A percentile compares a stretch with the other conserved stretches of the same genome.
Evolutionary conservation across 257 asterid species (phyloP).

Genomic region (Anisodus tanguticus): DNA sequence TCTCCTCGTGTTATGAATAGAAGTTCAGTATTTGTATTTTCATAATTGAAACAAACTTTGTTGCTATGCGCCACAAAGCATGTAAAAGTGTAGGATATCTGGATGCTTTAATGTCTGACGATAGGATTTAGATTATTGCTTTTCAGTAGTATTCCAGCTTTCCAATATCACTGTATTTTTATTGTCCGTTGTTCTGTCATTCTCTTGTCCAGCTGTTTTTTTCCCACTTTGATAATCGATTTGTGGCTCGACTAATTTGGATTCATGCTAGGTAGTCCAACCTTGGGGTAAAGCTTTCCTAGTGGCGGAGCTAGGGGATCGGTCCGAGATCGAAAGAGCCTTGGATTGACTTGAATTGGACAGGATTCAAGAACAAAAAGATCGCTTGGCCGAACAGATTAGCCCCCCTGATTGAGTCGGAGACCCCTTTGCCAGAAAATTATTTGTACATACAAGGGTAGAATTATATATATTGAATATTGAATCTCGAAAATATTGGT

Average conservation of each 20-base stretch:
- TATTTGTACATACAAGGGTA: too few relatives aligned
- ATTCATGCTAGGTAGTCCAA: too few relatives aligned
- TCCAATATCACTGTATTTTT: neutral
- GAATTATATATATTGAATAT: too few relatives aligned
- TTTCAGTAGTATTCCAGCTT: neutral
- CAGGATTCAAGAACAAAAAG: too few relatives aligned
- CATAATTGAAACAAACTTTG: neutral
- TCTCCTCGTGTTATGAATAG: neutral
- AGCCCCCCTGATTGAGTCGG: too few relatives aligned
- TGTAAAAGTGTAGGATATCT: slow-evolving; percentile 24
- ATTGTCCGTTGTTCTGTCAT: neutral
- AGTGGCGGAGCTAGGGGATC: too few relatives aligned
- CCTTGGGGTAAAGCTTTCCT: too few relatives aligned
- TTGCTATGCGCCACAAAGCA: slow-evolving; percentile 5
- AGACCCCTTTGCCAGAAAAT: too few relatives aligned
- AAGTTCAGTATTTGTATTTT: slow-evolving; percentile 20
- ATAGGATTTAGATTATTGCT: neutral
- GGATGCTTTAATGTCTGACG: neutral
- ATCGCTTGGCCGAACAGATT: too few relatives aligned
- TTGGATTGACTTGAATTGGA: too few relatives aligned
- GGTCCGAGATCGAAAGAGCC: too few relatives aligned
- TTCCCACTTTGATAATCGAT: neutral
- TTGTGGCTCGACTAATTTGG: neutral
- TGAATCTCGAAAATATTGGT: too few relatives aligned
- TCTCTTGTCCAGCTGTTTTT: neutral